Evolutionary conservation across 495 filamentous ascomycete species (phyloP).

Genomic region (Penicillium verhagenii): DNA sequence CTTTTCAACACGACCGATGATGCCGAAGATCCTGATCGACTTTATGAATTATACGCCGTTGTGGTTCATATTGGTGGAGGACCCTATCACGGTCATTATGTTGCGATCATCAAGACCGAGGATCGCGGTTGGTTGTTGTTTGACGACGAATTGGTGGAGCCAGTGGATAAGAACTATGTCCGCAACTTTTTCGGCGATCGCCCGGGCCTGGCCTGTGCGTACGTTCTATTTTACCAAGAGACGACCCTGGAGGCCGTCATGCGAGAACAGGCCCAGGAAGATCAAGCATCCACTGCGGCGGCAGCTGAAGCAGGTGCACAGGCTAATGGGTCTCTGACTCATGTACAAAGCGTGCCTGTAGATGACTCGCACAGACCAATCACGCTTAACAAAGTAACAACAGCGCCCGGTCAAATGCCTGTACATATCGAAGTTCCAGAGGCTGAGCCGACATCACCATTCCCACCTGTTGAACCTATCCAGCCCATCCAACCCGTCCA

Average conservation of each 20-base stretch:
- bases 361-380: constrained; percentile 51
- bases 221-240: constrained; percentile 97
- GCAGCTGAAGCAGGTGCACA: constrained; percentile 52
- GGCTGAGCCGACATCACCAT: constrained; percentile 14
- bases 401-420: constrained; percentile 51
- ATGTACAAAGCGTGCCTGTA: constrained; percentile 44
- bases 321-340: constrained; percentile 20
- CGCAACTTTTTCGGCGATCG: constrained; percentile 95
- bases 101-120: constrained; percentile 95
- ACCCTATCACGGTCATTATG: constrained; percentile 96
- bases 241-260: constrained; percentile 87
- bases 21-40: constrained; percentile 86
- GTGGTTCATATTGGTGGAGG: constrained; percentile 99
- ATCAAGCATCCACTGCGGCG: constrained; percentile 50
- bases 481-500: too few species aligned
- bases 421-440: constrained; percentile 36
- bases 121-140: constrained; percentile 95
- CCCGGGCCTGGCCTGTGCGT: constrained; percentile 87
- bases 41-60: constrained; percentile 97
- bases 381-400: constrained; percentile 58
- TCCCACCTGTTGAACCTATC: constrained; percentile 11
- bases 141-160: constrained; percentile 97
- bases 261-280: constrained; percentile 79
- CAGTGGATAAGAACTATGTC: constrained; percentile 96
- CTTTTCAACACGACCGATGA: constrained; percentile 99